phyloP scores from a whole-genome alignment of 371 early-diverging fungal species.

The Zopfochytrium polystomum region DNA sequence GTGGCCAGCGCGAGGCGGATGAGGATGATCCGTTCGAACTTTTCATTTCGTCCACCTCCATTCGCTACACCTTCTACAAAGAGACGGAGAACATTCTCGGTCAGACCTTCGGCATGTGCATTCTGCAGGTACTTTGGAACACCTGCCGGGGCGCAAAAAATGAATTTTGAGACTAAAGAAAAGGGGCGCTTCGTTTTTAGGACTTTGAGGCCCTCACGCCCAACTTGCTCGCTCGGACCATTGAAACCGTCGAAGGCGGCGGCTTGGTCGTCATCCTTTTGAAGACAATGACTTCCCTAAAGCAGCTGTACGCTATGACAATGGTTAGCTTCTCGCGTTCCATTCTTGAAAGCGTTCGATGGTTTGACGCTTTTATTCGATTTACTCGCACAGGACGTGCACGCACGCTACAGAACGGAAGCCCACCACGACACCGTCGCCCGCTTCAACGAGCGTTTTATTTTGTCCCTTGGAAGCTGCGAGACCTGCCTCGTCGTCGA shows the following conservation, averaged over 20 bases:
- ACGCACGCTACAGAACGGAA: constrained; percentile 90
- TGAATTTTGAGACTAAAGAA: too few relatives aligned
- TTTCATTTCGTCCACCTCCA: constrained; percentile 91
- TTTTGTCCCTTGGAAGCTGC: constrained; percentile 88
- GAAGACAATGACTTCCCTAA: constrained; percentile 89
- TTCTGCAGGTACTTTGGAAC: constrained; percentile 71
- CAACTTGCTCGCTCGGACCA: constrained; percentile 93
- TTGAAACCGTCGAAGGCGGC: constrained; percentile 99
- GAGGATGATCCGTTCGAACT: constrained; percentile 94
- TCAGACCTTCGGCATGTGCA: constrained; percentile 98
- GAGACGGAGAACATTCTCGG: constrained; percentile 98
- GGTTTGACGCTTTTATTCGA: not conserved
- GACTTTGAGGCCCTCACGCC: constrained; percentile 99
- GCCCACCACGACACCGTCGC: constrained; percentile 90
- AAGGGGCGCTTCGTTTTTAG: constrained; percentile 37
- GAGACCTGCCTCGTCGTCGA: constrained; percentile 94
- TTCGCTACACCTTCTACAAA: constrained; percentile 97
- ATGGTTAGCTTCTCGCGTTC: constrained; percentile 74
- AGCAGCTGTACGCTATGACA: constrained; percentile 95
- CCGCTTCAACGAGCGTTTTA: constrained; percentile 97
- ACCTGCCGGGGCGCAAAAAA: too few relatives aligned
- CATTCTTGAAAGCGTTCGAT: not conserved
- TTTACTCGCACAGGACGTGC: constrained; percentile 65
- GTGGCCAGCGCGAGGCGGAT: constrained; percentile 85
- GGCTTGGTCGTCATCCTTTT: constrained; percentile 93